phyloP scores from a whole-genome alignment of 345 rosid species.

The Leavenworthia alabamica region DNA sequence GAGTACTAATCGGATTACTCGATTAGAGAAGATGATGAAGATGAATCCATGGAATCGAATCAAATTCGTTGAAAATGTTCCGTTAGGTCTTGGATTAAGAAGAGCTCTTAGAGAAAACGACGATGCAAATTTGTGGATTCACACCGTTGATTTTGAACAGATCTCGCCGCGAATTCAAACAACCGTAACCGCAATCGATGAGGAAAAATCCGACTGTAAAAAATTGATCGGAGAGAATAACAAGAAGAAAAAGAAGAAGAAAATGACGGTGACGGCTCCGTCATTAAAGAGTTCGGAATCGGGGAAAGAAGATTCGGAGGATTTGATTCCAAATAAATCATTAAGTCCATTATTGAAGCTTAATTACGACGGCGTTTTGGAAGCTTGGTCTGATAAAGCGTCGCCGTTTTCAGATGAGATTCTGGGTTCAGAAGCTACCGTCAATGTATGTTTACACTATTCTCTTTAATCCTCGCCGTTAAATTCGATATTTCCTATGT shows the following conservation, averaged over 20 bases:
- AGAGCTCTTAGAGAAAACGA: slow-evolving; percentile 44
- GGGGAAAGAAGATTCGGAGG: slow-evolving; percentile 27
- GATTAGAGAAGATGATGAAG: slow-evolving; percentile 25
- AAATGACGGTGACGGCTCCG: slow-evolving; percentile 19
- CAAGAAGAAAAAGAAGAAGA: slow-evolving; percentile 44
- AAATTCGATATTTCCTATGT: slow-evolving; percentile 6
- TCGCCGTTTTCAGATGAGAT: slow-evolving; percentile 59
- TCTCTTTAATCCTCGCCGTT: slow-evolving; percentile 29
- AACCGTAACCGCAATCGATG: background rate
- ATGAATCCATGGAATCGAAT: slow-evolving; percentile 34
- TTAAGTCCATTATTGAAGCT: slow-evolving; percentile 52
- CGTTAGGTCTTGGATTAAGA: slow-evolving; percentile 34
- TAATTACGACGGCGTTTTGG: slow-evolving; percentile 62
- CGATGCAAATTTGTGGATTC: slow-evolving; percentile 42
- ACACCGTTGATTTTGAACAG: slow-evolving; percentile 55
- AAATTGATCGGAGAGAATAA: slow-evolving; percentile 21
- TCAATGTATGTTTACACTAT: slow-evolving; percentile 52
- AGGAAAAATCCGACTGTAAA: background rate
- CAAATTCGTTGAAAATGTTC: slow-evolving; percentile 30
- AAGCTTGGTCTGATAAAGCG: slow-evolving; percentile 66
- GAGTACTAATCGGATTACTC: background rate
- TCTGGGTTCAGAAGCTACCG: slow-evolving; percentile 36
- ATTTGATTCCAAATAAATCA: background rate
- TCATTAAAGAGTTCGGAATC: slow-evolving; percentile 16
- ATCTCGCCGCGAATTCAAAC: slow-evolving; percentile 54